Evolutionary conservation across 768 basidiomycete genomes (phyloP).

Genomic region (Amanita subjunquillea): DNA sequence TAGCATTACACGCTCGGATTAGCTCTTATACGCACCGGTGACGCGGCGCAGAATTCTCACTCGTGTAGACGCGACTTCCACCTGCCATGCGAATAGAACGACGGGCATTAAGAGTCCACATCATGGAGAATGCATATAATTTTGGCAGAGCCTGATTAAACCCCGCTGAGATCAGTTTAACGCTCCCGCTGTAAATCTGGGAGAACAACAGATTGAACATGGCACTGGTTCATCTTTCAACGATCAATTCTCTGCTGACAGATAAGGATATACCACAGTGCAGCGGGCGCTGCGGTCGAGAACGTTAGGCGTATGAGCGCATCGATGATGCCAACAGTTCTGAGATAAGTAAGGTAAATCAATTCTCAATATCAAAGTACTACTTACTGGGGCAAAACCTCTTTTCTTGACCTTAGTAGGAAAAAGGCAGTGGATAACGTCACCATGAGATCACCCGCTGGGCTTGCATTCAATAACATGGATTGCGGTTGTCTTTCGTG

Average conservation of each 20-base stretch:
- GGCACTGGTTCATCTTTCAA: slow-evolving; percentile 13
- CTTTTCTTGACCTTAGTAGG: slow-evolving; percentile 17
- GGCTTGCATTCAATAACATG: background rate
- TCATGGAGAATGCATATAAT: slow-evolving; percentile 25
- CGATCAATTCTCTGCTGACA: background rate
- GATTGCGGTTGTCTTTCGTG: background rate
- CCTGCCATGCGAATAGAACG: slow-evolving; percentile 12
- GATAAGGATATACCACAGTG: slow-evolving; percentile 17
- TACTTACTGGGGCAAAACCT: slow-evolving; percentile 19
- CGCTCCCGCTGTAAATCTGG: slow-evolving; percentile 15
- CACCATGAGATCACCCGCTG: slow-evolving; percentile 21
- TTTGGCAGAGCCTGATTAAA: slow-evolving; percentile 22
- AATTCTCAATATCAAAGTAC: background rate
- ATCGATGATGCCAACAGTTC: slow-evolving; percentile 18
- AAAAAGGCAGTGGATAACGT: slow-evolving; percentile 17
- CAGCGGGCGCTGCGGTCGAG: slow-evolving; percentile 21
- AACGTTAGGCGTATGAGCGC: slow-evolving; percentile 21
- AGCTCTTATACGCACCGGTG: slow-evolving; percentile 2
- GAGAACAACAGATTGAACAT: slow-evolving; percentile 25
- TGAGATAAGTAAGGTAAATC: background rate
- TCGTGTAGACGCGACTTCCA: slow-evolving; percentile 6
- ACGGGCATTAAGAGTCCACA: slow-evolving; percentile 26
- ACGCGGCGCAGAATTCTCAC: slow-evolving; percentile 2
- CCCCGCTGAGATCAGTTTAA: slow-evolving; percentile 16
- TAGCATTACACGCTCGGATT: background rate